Conservation (phyloP, 176 grass and related monocot species). For the Pharus latifolius region DNA sequence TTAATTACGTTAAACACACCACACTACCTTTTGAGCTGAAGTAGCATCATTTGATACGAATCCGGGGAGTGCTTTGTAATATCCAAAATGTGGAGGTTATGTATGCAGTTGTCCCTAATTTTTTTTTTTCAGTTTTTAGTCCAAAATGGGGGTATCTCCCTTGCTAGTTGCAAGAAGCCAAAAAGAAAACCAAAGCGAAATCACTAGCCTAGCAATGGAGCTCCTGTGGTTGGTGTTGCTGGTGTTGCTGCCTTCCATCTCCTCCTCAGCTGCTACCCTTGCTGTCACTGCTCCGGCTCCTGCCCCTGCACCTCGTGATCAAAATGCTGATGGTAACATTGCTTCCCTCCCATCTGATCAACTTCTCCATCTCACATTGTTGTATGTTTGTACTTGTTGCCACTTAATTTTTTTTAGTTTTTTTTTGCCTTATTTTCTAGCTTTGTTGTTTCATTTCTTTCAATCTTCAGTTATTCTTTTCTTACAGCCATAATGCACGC, state of each 20-base stretch:
- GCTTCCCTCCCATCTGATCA: neutral
- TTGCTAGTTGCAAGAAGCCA: neutral
- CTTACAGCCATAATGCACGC: neutral
- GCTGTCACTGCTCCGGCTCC: conserved; percentile 21
- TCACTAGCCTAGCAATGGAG: conserved; percentile 18
- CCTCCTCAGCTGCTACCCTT: conserved; percentile 18
- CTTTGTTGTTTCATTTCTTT: neutral
- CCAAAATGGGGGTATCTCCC: neutral
- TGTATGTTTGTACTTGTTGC: too few species aligned
- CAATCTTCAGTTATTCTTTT: neutral
- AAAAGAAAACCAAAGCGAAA: neutral
- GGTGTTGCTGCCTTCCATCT: conserved; percentile 3
- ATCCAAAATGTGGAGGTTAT: accelerated
- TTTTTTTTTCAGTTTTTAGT: neutral
- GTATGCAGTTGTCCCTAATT: neutral
- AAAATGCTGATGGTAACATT: conserved; percentile 18
- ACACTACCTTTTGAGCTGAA: too few species aligned
- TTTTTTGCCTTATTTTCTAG: too few species aligned
- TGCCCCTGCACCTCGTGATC: neutral
- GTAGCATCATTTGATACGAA: too few species aligned
- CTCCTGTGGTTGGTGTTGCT: conserved; percentile 11
- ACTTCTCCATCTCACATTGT: neutral
- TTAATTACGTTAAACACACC: too few species aligned
- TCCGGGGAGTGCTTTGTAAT: neutral
- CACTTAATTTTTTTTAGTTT: neutral